Evolutionary conservation across 345 rosid genomes (phyloP).

Genomic region (Murraya koenigii): DNA sequence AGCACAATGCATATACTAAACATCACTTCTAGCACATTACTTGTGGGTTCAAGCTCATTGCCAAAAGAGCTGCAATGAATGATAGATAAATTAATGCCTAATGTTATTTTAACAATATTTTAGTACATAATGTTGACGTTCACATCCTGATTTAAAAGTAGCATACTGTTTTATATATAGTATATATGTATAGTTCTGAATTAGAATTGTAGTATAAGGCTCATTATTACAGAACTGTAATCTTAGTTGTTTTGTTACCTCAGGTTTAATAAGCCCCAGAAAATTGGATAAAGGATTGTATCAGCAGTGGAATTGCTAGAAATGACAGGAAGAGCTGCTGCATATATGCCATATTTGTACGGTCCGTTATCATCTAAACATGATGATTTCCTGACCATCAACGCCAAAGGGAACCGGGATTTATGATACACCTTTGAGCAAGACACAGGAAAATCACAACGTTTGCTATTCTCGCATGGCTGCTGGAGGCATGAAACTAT

Average conservation of each 20-base stretch:
- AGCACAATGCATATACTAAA: conserved; percentile 57
- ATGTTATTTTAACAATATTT: too few species aligned
- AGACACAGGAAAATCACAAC: conserved; percentile 34
- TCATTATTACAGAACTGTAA: too few species aligned
- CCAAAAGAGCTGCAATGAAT: conserved; percentile 44
- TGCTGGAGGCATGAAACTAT: conserved; percentile 42
- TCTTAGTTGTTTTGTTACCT: too few species aligned
- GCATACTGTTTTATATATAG: too few species aligned
- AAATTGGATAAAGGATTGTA: conserved; percentile 60
- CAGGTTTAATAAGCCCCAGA: conserved; percentile 41
- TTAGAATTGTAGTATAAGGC: too few species aligned
- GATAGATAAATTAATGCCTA: too few species aligned
- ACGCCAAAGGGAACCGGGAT: too few species aligned
- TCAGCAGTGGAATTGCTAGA: conserved; percentile 49
- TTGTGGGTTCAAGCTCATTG: conserved; percentile 59
- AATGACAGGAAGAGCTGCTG: conserved; percentile 46
- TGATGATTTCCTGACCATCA: conserved; percentile 18
- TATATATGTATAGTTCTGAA: too few species aligned
- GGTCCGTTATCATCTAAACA: conserved; percentile 52
- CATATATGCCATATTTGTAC: conserved; percentile 51
- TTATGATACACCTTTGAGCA: conserved; percentile 29
- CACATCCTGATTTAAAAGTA: too few species aligned
- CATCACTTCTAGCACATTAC: conserved; percentile 49
- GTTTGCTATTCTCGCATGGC: conserved; percentile 30
- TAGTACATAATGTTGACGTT: too few species aligned